Evolutionary conservation across 768 basidiomycete genomes (phyloP).

Genomic region (Termitomyces sp.): DNA sequence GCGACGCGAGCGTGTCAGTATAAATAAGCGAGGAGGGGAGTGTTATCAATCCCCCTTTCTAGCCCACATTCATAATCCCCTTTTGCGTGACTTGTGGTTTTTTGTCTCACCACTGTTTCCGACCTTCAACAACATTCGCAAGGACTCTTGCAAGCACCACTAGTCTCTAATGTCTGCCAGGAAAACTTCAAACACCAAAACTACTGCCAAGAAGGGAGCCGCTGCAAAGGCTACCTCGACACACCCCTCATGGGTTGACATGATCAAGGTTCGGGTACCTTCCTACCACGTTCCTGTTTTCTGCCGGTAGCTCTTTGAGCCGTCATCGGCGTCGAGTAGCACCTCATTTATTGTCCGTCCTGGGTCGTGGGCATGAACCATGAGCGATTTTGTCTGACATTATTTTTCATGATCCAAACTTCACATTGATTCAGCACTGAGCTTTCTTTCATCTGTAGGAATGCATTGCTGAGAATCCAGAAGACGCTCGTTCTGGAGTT

Average conservation of each 20-base stretch:
- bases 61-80: slow-evolving; percentile 20
- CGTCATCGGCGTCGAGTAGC: background rate
- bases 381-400: background rate
- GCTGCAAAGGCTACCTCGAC: slow-evolving; percentile 36
- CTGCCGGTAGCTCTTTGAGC: background rate
- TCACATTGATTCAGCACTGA: background rate
- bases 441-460: slow-evolving; percentile 43
- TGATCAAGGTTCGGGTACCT: slow-evolving; percentile 64
- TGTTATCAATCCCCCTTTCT: slow-evolving; percentile 34
- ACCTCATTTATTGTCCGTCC: slow-evolving; percentile 1
- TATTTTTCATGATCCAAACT: slow-evolving; percentile 7
- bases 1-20: slow-evolving; percentile 39
- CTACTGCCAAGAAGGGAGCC: slow-evolving; percentile 30
- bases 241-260: slow-evolving; percentile 64
- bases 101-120: slow-evolving; percentile 18
- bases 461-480: slow-evolving; percentile 67
- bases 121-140: background rate
- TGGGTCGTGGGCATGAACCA: slow-evolving; percentile 18
- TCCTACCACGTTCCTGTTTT: background rate
- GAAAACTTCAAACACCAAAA: slow-evolving; percentile 37
- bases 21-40: slow-evolving; percentile 31
- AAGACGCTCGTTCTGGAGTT: slow-evolving; percentile 78
- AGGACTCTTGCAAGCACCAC: slow-evolving; percentile 12
- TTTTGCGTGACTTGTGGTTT: slow-evolving; percentile 6
- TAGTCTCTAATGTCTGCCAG: slow-evolving; percentile 25